Base-by-base conservation (phyloP, 257 asterid species). In the Penstemon newberryi region DNA sequence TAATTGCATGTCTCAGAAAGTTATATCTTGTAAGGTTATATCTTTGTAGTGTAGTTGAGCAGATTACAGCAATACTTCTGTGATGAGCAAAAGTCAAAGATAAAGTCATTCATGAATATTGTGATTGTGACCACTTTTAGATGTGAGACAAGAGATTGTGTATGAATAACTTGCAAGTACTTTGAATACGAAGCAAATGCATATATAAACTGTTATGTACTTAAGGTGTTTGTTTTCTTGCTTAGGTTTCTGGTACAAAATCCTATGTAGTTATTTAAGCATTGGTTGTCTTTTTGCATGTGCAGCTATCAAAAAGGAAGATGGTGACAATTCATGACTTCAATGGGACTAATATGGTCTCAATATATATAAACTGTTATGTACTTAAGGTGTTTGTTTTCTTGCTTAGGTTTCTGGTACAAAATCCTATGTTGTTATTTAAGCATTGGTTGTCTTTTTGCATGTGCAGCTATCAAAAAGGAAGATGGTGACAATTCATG, bases 221-320 rank as follows among this genome's bases (percentile, higher is more conserved):
- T 66, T 70, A 65, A 47, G 5, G 5, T 46, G 15, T 63, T 71
- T 43, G 11, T 39, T 68, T 56, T 65, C 62, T 47, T 66, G 63
- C 46, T 56, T 60, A 43, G 56, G 33, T 41, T 67, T 11, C 40
- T 54, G 52, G 42, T 53, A 18, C 42, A 8, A 25, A 45, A 18
- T 13, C 40, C 41, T 47, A 43, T 60, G 45, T 41, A 58, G 50
- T 55, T 50, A 56, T 51, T 11, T 41, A 43, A 49, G 25, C 62
- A n/a, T 41, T 69, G 65, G 62, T 70, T 53, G 18, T 73, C 41
- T 45, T 67, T 40, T 68, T 59, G 72, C 12, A 65, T 56, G 18
- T 75, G 75, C 79, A 89, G 96, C 68, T 87, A 41, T 77, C 92
- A 12, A 67, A 75, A 56, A 74, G 60, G 58, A 78, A 86, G 84